Base-by-base conservation (phyloP, 1,139 yeast genomes). In the Saccharomyces hybrid region DNA sequence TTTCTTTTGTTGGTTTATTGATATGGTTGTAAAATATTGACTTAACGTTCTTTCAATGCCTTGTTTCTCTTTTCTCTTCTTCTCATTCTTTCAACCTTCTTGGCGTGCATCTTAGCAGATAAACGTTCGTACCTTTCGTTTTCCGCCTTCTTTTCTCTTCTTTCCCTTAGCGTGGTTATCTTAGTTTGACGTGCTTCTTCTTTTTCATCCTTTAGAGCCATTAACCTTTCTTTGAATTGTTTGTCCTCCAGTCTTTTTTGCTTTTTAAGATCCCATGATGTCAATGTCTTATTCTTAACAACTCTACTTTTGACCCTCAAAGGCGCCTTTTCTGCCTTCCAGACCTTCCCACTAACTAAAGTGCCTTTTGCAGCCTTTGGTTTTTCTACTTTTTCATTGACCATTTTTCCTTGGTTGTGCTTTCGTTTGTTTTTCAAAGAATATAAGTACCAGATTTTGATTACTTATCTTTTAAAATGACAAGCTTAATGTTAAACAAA, bases 11-110 rank as follows among this genome's bases (percentile, higher is more conserved):
- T 6, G 13, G 4, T 16, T 38, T 38, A 20, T 4, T 6, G n/a
- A 38, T 16, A 16, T 20, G 44, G 5, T 38, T 9, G 5, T 1
- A 13, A 16, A 38, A 16, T 20, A 3, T 38, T 9, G 13, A 38
- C 60, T 63, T 70, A 79, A 71, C 84, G 83, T 62, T 86, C 93
- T 67, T 82, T 85, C 69, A 86, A 80, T 61, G 86, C 74, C 71
- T 86, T 86, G 71, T 86, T 86, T 74, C 93, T 82, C 82, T 86
- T 86, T 68, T 86, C 95, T 70, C 82, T 84, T 76, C 84, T 84
- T 73, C 84, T 84, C 73, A 86, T 70, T 72, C 95, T 81, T 57
- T 86, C 95, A 47, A 84, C 83, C 77, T 81, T 84, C 79, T 84
- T 84, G 46, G 84, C 85, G 65, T 85, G 86, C 89, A 86, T 83